These are phyloP conservation scores for Hyaloscypha variabilis DNA, from an alignment of 495 filamentous ascomycete genomes.

Conservation along the genomic window DNA sequence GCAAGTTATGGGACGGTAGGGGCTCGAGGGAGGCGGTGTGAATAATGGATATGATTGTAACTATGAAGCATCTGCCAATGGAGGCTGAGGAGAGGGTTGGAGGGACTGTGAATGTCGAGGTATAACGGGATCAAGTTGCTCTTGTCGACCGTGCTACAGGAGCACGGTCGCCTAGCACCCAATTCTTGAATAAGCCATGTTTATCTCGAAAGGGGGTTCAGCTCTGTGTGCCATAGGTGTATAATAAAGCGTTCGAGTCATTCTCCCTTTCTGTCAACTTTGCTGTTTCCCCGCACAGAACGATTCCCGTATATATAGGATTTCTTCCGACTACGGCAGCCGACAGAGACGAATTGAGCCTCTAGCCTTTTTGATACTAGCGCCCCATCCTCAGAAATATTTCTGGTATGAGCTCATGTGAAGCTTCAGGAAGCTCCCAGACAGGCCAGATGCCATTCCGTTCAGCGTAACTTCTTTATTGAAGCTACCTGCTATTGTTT, in stretches of 20 bases:
- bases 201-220: constrained; percentile 61
- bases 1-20: neutral
- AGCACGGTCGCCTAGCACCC: constrained; percentile 27
- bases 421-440: neutral
- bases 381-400: neutral
- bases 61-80: constrained; percentile 14
- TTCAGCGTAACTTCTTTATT: constrained; percentile 31
- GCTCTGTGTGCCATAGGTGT: constrained; percentile 50
- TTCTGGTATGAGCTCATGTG: constrained; percentile 3
- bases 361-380: neutral
- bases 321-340: neutral
- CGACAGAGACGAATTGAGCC: neutral
- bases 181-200: constrained; percentile 62
- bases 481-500: constrained; percentile 24
- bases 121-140: constrained; percentile 43
- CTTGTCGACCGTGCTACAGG: constrained; percentile 23
- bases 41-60: constrained; percentile 15
- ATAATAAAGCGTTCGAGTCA: constrained; percentile 54
- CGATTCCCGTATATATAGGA: neutral
- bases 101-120: constrained; percentile 34
- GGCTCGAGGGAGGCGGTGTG: neutral
- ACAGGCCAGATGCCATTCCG: constrained; percentile 7
- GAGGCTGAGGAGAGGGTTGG: neutral
- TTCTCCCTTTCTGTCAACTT: constrained; percentile 71
- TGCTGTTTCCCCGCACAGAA: constrained; percentile 35